phyloP scores from a whole-genome alignment of 371 early-diverging fungal genomes.

The Syncephalastrum monosporum region DNA sequence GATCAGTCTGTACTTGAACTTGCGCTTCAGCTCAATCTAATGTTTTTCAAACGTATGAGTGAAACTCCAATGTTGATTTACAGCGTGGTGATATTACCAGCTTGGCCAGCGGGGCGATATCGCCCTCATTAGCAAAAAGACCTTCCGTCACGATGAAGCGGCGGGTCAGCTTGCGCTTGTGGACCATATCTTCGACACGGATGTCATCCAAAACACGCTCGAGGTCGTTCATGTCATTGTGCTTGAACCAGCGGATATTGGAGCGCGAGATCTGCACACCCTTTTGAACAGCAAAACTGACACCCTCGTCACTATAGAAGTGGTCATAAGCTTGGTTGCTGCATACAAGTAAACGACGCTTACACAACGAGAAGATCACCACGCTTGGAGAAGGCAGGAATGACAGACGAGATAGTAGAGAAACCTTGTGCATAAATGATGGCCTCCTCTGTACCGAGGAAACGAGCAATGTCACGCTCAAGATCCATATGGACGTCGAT shows the following conservation, averaged over 20 bases:
- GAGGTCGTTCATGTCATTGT: slow-evolving; percentile 93
- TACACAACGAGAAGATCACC: slow-evolving; percentile 94
- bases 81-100: slow-evolving; percentile 46
- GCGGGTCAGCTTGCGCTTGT: slow-evolving; percentile 82
- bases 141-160: slow-evolving; percentile 98
- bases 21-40: slow-evolving; percentile 84
- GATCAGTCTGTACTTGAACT: slow-evolving; percentile 97
- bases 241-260: slow-evolving; percentile 87
- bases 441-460: slow-evolving; percentile 89
- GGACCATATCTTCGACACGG: slow-evolving; percentile 49
- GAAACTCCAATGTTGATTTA: not conserved
- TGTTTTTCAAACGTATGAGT: not conserved
- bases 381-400: slow-evolving; percentile 98
- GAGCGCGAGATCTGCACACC: slow-evolving; percentile 91
- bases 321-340: slow-evolving; percentile 1
- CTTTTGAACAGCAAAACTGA: slow-evolving; percentile 88
- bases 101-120: slow-evolving; percentile 84
- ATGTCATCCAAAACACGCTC: slow-evolving; percentile 85
- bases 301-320: slow-evolving; percentile 76
- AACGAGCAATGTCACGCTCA: slow-evolving; percentile 87
- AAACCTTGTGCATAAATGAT: slow-evolving; percentile 99
- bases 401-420: slow-evolving; percentile 91
- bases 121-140: slow-evolving; percentile 92
- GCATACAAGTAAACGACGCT: slow-evolving; percentile 8
- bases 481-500: slow-evolving; percentile 97